Conservation (phyloP, 148 eudicot species). For the Nepenthes mirabilis region DNA sequence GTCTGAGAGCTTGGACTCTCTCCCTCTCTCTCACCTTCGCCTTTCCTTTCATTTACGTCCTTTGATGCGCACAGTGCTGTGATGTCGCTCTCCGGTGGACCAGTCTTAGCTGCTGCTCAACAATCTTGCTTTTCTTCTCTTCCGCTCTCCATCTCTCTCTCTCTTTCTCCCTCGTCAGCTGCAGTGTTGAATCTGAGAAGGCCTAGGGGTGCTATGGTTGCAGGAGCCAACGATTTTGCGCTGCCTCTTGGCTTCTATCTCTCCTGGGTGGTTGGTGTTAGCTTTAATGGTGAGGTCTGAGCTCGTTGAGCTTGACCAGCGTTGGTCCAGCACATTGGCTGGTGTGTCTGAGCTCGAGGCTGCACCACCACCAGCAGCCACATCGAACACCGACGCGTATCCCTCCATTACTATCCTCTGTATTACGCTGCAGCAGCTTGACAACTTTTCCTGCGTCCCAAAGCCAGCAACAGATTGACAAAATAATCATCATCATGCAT, state of each 20-base stretch:
- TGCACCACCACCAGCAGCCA: not conserved
- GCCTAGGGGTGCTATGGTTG: not conserved
- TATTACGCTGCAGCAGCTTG: constrained; percentile 21
- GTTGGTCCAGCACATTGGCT: constrained; percentile 23
- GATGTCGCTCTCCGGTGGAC: no score
- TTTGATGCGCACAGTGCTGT: constrained; percentile 2
- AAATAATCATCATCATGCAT: no score
- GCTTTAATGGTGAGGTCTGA: not conserved
- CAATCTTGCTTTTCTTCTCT: no score
- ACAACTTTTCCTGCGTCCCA: constrained; percentile 19
- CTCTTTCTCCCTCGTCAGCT: no score
- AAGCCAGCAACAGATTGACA: not conserved
- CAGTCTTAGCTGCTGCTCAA: no score
- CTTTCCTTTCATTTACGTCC: constrained; percentile 4
- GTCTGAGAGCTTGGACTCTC: not conserved
- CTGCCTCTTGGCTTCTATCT: not conserved
- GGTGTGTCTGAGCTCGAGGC: constrained; percentile 21
- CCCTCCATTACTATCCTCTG: constrained; percentile 22
- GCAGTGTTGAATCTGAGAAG: not conserved
- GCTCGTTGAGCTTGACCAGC: constrained; percentile 7
- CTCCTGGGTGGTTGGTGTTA: not conserved
- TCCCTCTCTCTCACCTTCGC: not conserved
- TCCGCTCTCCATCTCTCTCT: no score
- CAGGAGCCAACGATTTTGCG: not conserved
- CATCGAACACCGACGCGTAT: constrained; percentile 20